These are phyloP conservation scores for Cyclocybe cylindracea DNA, from an alignment of 768 basidiomycete genomes.

Conservation along the genomic window DNA sequence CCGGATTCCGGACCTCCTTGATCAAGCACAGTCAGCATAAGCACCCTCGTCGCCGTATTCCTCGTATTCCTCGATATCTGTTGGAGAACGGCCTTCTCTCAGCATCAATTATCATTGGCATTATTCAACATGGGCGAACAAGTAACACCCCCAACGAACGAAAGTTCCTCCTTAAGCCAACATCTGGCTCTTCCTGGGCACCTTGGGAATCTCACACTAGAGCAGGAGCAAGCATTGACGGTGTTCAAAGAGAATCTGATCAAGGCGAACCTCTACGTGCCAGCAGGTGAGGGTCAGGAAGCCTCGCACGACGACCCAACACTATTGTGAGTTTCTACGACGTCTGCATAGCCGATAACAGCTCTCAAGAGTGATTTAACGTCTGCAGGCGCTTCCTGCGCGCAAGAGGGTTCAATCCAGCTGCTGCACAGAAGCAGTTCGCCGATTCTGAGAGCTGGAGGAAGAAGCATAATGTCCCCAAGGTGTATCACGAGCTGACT, in stretches of 20 bases:
- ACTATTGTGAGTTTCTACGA: conserved; percentile 51
- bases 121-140: not conserved
- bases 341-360: not conserved
- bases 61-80: too few species aligned
- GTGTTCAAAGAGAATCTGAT: conserved; percentile 55
- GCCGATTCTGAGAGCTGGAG: conserved; percentile 70
- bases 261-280: conserved; percentile 53
- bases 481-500: conserved; percentile 62
- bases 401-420: conserved; percentile 68
- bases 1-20: too few species aligned
- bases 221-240: conserved; percentile 49
- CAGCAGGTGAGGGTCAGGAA: conserved; percentile 22
- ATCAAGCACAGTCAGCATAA: too few species aligned
- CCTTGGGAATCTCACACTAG: conserved; percentile 50
- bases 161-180: not conserved
- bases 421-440: conserved; percentile 72
- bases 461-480: conserved; percentile 56
- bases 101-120: not conserved
- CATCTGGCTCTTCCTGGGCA: conserved; percentile 42
- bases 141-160: not conserved
- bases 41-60: too few species aligned
- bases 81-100: not conserved
- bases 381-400: conserved; percentile 75
- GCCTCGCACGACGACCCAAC: conserved; percentile 69
- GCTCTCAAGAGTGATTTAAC: not conserved